Evolutionary conservation across 148 eudicot species (phyloP), one percentile per base, ranked within the genome.

Genomic region (Heliamphora exappendiculata): DNA sequence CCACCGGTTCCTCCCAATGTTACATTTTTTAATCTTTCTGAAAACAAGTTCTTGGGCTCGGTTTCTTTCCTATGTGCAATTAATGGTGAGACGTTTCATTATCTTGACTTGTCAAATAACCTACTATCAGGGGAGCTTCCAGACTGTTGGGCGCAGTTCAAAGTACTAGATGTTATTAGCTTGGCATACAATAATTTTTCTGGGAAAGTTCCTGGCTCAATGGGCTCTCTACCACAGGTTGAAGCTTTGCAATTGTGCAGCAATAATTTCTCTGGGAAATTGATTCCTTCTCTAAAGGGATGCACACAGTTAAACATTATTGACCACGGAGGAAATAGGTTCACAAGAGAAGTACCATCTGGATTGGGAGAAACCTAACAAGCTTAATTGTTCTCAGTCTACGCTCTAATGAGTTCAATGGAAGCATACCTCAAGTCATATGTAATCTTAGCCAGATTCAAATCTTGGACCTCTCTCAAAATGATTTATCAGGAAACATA

Each of bases 81-180:
- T 14, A 34, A 49, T 0, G 50, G 50, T 9, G 2, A 0, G 3
- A 0, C 0, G 22, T 41, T 66, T 20, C 22, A 0, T 1, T 49
- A 19, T 49, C 68, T 75, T 42, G 82, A 80, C 24, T 64, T 80
- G 28, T 80, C 78, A 33, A 28, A 49, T 19, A 75, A 80, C 49
- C 24, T 8, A 5, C 29, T 73, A 7, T 73, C 63, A 4, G 75
- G 75, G 54, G 45, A 3, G 3, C 41, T 72, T 36, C 76, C 76
- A 7, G 51, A 57, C 16, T 73, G 76, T 22, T 73, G 76, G 76
- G 37, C 8, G 7, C 67, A 4, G 3, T 49, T 4, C 6, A 2
- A 20, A 12, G 1, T 4, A 7, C 29, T 74, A 17, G 0, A 0
- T 1, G 12, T 74, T 36, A 28, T 74, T 2, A 10, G 14, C 39